Base-by-base conservation (phyloP, 148 eudicot genomes). In the Euryodendron excelsum region DNA sequence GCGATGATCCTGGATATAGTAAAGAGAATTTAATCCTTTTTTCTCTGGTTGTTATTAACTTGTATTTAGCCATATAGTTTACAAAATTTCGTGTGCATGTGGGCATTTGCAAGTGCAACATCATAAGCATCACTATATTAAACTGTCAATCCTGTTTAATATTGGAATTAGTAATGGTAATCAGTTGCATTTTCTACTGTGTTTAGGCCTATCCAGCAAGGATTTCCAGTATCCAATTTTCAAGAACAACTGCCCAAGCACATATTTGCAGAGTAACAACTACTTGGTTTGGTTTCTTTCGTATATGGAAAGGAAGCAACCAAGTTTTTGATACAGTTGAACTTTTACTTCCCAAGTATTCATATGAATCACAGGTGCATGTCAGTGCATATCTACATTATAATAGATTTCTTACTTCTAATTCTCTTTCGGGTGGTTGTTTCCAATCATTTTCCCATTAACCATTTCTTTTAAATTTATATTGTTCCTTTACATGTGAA, bases 231-330 rank as follows among this genome's bases (percentile, higher is more conserved):
- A 72, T 45, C 28, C 80, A 80, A 71, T 70, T 66, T 45, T 65
- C 81, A 59, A 85, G 80, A 89, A 93, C 93, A 81, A 88, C 86
- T 72, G 93, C 99, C 80, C 91, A 88, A 80, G 83, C 87, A 82
- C 52, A 91, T 72, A 44, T 74, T 78, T 96, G 99, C 86, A 88
- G 81, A 79, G 93, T 96, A 41, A 93, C 98, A 77, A 96, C 98
- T 31, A 93, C 94, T 60, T 96, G 99, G 99, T 90, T 93, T 88
- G 98, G 99, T 30, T 96, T 90, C 74, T 87, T 85, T 65, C 91
- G 93, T 72, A 82, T 96, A 81, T 88, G 93, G 89, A 88, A 66
- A 88, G 86, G 88, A 79, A 93, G 87, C 83, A 86, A 89, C 74
- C 79, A 60, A 78, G 85, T 93, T 61, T 84, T 96, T 79, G 99